A percentile compares a stretch with the other conserved stretches of the same genome.
Evolutionary conservation across 169 alveolate genomes (phyloP).

Genomic region (Cryptosporidium ubiquitum): DNA sequence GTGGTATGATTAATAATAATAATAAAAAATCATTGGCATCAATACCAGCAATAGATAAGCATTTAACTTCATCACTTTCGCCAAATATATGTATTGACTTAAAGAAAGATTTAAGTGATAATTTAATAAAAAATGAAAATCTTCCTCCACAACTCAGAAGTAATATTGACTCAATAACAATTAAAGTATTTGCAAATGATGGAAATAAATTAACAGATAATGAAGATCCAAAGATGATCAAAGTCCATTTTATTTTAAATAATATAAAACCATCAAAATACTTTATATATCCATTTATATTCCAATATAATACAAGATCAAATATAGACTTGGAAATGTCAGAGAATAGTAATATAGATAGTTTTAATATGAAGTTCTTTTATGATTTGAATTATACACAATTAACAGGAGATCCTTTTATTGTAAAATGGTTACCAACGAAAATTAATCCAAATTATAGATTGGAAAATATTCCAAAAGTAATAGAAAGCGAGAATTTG

Average conservation of each 20-base stretch:
- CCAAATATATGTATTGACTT: constrained; percentile 68
- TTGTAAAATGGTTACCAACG: constrained; percentile 47
- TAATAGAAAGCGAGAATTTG: constrained; percentile 8
- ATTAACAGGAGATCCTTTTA: background rate
- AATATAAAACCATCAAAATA: constrained; percentile 43
- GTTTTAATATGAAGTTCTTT: constrained; percentile 5
- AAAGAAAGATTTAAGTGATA: background rate
- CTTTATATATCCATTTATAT: constrained; percentile 30
- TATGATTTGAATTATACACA: constrained; percentile 42
- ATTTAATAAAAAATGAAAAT: constrained; percentile 26
- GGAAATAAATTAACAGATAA: background rate
- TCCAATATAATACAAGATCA: constrained; percentile 23
- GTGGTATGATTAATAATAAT: too few relatives aligned
- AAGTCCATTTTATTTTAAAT: constrained; percentile 7
- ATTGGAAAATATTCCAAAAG: constrained; percentile 29
- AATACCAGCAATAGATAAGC: constrained; percentile 29
- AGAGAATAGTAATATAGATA: background rate
- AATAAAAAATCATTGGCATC: constrained; percentile 1
- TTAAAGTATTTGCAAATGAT: background rate
- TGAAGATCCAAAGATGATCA: constrained; percentile 30
- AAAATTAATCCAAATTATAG: background rate
- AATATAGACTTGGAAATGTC: background rate
- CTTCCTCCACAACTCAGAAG: constrained; percentile 57
- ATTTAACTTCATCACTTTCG: constrained; percentile 33
- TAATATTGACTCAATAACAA: constrained; percentile 22